Conservation (phyloP, 1,284 basidiomycete genomes). For the Amylostereum areolatum region DNA sequence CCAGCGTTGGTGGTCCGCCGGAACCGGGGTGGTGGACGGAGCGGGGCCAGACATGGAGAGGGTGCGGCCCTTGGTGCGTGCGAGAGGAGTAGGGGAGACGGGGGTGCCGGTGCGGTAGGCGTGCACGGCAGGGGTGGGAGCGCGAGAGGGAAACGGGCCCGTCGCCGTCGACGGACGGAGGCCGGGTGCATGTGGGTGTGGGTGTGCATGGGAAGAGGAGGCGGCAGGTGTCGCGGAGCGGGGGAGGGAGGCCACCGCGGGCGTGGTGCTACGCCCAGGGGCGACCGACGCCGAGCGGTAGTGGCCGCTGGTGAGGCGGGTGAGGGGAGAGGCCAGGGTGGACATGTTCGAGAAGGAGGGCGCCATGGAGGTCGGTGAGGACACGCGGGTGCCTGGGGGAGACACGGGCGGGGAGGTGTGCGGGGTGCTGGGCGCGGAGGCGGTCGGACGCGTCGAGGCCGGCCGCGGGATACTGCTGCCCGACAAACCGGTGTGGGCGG, state of each 20-base stretch:
- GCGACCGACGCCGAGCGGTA: conserved; percentile 10
- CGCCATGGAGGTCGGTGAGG: conserved; percentile 14
- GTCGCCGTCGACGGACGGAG: conserved; percentile 2
- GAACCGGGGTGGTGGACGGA: conserved; percentile 7
- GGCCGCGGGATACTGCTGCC: no score
- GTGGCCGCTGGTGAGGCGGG: conserved; percentile 6
- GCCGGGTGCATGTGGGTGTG: not conserved
- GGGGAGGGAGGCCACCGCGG: conserved; percentile 6
- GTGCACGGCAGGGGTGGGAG: not conserved
- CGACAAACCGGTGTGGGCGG: conserved; percentile 15
- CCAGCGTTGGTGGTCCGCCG: conserved; percentile 6
- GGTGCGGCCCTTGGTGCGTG: conserved; percentile 9
- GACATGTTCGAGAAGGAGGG: conserved; percentile 3
- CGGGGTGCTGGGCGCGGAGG: conserved; percentile 15
- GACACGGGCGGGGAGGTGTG: conserved; percentile 5
- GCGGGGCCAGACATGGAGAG: conserved; percentile 8
- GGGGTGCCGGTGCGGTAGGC: conserved; percentile 7
- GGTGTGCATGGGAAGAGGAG: conserved; percentile 10
- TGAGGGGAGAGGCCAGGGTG: conserved; percentile 6
- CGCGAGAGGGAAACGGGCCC: not conserved
- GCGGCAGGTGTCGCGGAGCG: conserved; percentile 10
- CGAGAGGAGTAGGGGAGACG: conserved; percentile 5
- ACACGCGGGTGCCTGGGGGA: conserved; percentile 13
- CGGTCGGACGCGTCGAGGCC: no score
- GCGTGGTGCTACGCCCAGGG: conserved; percentile 6